Evolutionary conservation across 257 asterid species (phyloP).

Genomic region (Galeopsis tetrahit): DNA sequence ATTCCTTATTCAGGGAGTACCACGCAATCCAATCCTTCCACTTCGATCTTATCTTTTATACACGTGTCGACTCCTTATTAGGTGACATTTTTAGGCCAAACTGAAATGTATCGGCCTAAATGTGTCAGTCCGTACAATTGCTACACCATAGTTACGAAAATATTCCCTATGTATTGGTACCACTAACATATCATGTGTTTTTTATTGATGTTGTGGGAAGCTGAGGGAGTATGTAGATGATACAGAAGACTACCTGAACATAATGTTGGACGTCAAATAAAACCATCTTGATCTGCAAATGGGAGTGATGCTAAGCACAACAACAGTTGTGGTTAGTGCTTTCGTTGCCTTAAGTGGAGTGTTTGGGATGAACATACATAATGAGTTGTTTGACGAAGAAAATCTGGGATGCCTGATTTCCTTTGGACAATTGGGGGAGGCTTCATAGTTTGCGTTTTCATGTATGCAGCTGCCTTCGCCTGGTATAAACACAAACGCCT

Average conservation of each 20-base stretch:
- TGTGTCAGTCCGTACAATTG: too few relatives aligned
- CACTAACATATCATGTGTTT: too few relatives aligned
- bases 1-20: too few relatives aligned
- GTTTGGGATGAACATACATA: constrained; percentile 70
- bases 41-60: too few relatives aligned
- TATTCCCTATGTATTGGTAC: too few relatives aligned
- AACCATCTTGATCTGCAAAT: constrained; percentile 87
- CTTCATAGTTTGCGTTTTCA: constrained; percentile 44
- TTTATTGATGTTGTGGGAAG: constrained; percentile 35
- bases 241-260: constrained; percentile 88
- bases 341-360: constrained; percentile 71
- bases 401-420: constrained; percentile 56
- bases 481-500: constrained; percentile 72
- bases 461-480: constrained; percentile 56
- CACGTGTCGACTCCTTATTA: too few relatives aligned
- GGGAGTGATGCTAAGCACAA: constrained; percentile 76
- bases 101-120: too few relatives aligned
- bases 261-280: constrained; percentile 87
- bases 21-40: too few relatives aligned
- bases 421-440: constrained; percentile 72
- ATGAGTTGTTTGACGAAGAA: constrained; percentile 43
- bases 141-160: too few relatives aligned
- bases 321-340: constrained; percentile 73
- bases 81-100: too few relatives aligned
- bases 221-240: constrained; percentile 89